These are phyloP conservation scores for Xylaria acuta DNA, from an alignment of 495 filamentous ascomycete species.

Conservation along the genomic window DNA sequence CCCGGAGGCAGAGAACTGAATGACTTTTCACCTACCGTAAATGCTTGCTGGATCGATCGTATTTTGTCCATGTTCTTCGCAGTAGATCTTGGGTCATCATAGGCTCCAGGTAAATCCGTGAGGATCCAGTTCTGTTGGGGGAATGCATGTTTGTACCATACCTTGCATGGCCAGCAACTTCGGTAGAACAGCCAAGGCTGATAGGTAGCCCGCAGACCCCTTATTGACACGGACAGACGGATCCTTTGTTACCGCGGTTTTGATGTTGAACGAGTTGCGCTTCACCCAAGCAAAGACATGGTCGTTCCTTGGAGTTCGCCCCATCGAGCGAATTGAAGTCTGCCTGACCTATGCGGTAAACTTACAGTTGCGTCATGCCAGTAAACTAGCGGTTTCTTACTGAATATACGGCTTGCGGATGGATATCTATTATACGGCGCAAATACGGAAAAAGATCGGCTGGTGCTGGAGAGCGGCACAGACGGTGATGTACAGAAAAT, in stretches of 20 bases:
- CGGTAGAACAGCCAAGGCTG: constrained; percentile 28
- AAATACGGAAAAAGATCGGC: constrained; percentile 36
- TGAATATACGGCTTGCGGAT: constrained; percentile 14
- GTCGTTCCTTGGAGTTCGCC: constrained; percentile 23
- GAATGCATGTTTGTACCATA: constrained; percentile 18
- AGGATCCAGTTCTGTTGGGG: constrained; percentile 27
- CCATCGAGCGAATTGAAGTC: constrained; percentile 8
- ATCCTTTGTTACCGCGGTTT: constrained; percentile 7
- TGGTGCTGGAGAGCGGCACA: constrained; percentile 38
- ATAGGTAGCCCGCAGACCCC: constrained; percentile 15
- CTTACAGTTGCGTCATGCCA: constrained; percentile 21
- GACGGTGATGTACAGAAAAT: constrained; percentile 48
- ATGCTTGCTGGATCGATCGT: background rate
- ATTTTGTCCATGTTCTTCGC: constrained; percentile 12
- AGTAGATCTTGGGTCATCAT: constrained; percentile 25
- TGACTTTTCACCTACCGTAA: background rate
- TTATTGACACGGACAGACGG: constrained; percentile 19
- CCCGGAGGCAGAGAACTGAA: background rate
- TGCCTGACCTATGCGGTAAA: background rate
- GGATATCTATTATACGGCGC: constrained; percentile 15
- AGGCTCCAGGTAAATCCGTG: constrained; percentile 17
- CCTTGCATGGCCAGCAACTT: constrained; percentile 18
- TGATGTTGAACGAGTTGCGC: constrained; percentile 9
- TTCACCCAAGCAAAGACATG: constrained; percentile 17
- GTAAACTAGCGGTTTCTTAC: constrained; percentile 11